A percentile compares a stretch with the other conserved stretches of the same genome.
Evolutionary conservation across 2,329 filamentous ascomycete genomes (phyloP).

Genomic region (Mycosphaerella arachidis): DNA sequence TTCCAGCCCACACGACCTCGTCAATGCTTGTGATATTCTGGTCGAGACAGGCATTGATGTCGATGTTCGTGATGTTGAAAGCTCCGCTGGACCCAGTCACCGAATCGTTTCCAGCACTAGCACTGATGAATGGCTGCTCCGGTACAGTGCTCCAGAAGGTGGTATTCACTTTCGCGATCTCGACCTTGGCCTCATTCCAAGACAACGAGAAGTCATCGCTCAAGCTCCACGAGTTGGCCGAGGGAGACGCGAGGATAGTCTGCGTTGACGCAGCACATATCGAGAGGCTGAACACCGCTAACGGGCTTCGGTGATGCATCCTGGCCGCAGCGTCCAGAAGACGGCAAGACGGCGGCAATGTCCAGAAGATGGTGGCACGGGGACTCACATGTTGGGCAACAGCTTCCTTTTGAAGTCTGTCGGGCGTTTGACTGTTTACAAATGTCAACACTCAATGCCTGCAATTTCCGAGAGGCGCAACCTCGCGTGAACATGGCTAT

Average conservation of each 20-base stretch:
- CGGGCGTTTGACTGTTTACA: neutral
- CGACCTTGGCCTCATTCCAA: constrained; percentile 9
- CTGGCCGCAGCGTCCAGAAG: neutral
- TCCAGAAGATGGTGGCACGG: neutral
- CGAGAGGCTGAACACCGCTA: constrained; percentile 10
- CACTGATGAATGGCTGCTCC: constrained; percentile 24
- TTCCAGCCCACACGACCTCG: constrained; percentile 12
- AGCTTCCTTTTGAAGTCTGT: neutral
- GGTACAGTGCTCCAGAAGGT: constrained; percentile 22
- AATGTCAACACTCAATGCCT: neutral
- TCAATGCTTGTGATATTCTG: constrained; percentile 22
- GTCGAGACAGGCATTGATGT: constrained; percentile 20
- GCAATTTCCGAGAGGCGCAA: neutral
- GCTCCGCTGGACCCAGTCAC: constrained; percentile 23
- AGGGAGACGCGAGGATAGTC: constrained; percentile 3
- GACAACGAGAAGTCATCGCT: constrained; percentile 14
- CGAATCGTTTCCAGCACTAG: constrained; percentile 25
- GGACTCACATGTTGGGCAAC: neutral
- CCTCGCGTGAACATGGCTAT: neutral
- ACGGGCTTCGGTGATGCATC: neutral
- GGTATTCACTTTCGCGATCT: constrained; percentile 14
- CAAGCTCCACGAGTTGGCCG: constrained; percentile 7
- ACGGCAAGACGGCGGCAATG: neutral
- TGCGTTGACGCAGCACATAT: constrained; percentile 14
- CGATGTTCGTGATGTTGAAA: constrained; percentile 26